Percentiles rank a stretch among this genome's conserved stretches.
Evolutionary conservation across 164 flowering plant genomes (phyloP).

Genomic region (Vitis rupestris): DNA sequence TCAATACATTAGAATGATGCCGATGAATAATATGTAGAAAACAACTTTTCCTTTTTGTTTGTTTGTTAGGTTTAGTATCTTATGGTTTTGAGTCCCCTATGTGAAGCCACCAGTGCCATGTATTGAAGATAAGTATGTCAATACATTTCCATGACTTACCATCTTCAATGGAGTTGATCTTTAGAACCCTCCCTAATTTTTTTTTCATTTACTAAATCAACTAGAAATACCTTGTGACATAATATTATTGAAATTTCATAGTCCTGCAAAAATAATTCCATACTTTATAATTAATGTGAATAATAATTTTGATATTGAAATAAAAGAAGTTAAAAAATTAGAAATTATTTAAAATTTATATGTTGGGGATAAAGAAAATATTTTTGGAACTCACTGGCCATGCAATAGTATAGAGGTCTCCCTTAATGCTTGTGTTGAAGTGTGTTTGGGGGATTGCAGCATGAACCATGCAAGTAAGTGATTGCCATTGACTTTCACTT

Average conservation of each 20-base stretch:
- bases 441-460: conserved; percentile 14
- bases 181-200: conserved; percentile 15
- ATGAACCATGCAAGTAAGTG: conserved; percentile 29
- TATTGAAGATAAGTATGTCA: conserved; percentile 33
- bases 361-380: too few relatives aligned
- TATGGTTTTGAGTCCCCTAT: conserved; percentile 29
- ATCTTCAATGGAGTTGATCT: conserved; percentile 24
- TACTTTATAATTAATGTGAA: too few relatives aligned
- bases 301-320: too few relatives aligned
- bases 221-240: background rate
- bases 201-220: conserved; percentile 1
- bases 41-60: too few relatives aligned
- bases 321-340: too few relatives aligned
- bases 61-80: background rate
- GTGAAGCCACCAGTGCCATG: conserved; percentile 40
- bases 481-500: conserved; percentile 33
- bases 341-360: too few relatives aligned
- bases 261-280: conserved; percentile 4
- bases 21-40: too few relatives aligned
- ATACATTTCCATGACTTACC: conserved; percentile 23
- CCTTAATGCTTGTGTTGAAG: too few relatives aligned
- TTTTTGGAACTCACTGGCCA: conserved; percentile 13
- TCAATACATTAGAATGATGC: background rate
- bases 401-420: conserved; percentile 11
- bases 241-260: conserved; percentile 7